Evolutionary conservation across 2,329 filamentous ascomycete species (phyloP).

Genomic region (Clathrospora elynae): DNA sequence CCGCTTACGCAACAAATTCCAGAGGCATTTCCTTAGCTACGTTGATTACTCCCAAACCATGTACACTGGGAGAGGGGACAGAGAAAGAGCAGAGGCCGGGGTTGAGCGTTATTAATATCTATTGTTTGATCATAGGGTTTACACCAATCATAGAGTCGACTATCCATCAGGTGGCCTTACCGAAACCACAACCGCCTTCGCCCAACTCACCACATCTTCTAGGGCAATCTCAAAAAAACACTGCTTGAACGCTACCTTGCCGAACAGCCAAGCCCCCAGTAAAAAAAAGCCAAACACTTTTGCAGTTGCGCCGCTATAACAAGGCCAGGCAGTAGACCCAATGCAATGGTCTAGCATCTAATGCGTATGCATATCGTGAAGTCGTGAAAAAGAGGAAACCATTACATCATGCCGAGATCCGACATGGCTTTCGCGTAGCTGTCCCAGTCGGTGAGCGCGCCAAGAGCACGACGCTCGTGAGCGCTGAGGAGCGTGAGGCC

Average conservation of each 20-base stretch:
- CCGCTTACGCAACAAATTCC: too few relatives aligned
- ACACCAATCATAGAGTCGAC: background rate
- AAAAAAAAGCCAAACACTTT: too few relatives aligned
- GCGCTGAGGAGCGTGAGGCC: constrained; percentile 86
- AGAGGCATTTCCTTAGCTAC: too few relatives aligned
- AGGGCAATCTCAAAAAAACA: background rate
- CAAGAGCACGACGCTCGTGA: constrained; percentile 86
- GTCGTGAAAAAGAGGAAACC: constrained; percentile 6
- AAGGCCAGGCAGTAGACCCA: constrained; percentile 4
- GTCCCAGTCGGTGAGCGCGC: constrained; percentile 84
- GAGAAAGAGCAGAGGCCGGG: too few relatives aligned
- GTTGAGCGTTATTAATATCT: background rate
- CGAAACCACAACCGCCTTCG: background rate
- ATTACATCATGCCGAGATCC: constrained; percentile 39
- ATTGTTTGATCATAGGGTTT: constrained; percentile 3
- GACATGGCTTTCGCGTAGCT: constrained; percentile 73
- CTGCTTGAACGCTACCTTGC: too few relatives aligned
- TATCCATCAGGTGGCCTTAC: background rate
- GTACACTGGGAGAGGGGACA: too few relatives aligned
- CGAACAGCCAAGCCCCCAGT: too few relatives aligned
- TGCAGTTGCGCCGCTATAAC: too few relatives aligned
- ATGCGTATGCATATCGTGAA: constrained; percentile 9
- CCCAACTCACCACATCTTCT: background rate
- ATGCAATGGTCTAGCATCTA: constrained; percentile 7
- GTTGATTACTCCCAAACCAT: too few relatives aligned